Conservation (phyloP, 2,329 filamentous ascomycete genomes). For the Epichloe amarillans region DNA sequence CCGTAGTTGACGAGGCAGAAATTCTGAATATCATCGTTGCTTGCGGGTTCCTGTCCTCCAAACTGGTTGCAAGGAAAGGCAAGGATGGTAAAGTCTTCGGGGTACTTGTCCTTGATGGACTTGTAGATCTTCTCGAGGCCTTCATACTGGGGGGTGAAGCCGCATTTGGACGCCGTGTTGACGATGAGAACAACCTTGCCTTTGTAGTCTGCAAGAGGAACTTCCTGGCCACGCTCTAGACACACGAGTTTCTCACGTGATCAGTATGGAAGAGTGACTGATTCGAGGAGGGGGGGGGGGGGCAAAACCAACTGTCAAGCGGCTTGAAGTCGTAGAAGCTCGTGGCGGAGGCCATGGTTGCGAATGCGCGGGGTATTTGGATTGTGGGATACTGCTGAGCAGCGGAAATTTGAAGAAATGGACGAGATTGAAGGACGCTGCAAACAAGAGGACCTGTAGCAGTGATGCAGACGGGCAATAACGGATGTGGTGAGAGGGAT, state of each 20-base stretch:
- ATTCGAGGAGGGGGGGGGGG: background rate
- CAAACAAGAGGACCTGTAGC: background rate
- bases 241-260: background rate
- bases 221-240: slow-evolving; percentile 47
- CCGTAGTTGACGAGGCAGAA: slow-evolving; percentile 91
- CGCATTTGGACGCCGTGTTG: slow-evolving; percentile 97
- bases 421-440: background rate
- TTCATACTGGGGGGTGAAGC: slow-evolving; percentile 95
- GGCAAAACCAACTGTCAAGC: slow-evolving; percentile 48
- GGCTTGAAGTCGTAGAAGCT: slow-evolving; percentile 75
- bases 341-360: slow-evolving; percentile 27
- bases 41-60: slow-evolving; percentile 74
- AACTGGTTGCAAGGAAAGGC: slow-evolving; percentile 99
- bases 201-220: slow-evolving; percentile 57
- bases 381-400: background rate
- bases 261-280: slow-evolving; percentile 7
- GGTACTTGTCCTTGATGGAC: slow-evolving; percentile 52
- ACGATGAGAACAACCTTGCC: slow-evolving; percentile 92
- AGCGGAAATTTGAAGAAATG: background rate
- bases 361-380: slow-evolving; percentile 3
- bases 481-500: slow-evolving; percentile 4
- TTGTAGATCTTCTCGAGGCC: slow-evolving; percentile 89
- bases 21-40: slow-evolving; percentile 64
- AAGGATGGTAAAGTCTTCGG: slow-evolving; percentile 69
- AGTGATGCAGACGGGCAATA: background rate